These are phyloP conservation scores for Colletotrichum sp. DNA, from an alignment of 2,329 filamentous ascomycete genomes.

Conservation along the genomic window DNA sequence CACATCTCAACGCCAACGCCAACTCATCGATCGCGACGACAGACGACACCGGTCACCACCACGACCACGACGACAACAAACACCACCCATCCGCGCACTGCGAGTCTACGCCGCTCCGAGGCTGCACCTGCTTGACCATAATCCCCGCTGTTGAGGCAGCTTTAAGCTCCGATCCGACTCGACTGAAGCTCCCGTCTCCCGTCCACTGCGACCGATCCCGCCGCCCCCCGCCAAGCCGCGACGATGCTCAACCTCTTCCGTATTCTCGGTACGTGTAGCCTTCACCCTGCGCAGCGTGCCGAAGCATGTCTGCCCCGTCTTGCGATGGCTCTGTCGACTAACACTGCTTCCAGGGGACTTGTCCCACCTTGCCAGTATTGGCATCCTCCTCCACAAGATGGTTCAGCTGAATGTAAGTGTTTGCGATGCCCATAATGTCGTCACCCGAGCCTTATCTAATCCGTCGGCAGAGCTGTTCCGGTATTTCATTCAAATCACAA, in stretches of 20 bases:
- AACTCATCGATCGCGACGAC: not conserved
- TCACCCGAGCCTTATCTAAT: constrained; percentile 17
- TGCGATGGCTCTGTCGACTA: not conserved
- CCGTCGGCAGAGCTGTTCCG: constrained; percentile 81
- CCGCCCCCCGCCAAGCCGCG: constrained; percentile 23
- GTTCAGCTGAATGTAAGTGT: constrained; percentile 77
- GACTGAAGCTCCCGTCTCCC: not conserved
- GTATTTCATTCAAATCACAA: constrained; percentile 99
- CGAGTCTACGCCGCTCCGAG: not conserved
- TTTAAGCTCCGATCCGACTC: constrained; percentile 3
- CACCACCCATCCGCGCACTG: not conserved
- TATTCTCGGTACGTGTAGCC: constrained; percentile 52
- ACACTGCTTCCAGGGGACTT: constrained; percentile 74
- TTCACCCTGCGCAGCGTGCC: not conserved
- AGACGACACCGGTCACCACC: not conserved
- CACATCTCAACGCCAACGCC: not conserved
- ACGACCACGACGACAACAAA: not conserved
- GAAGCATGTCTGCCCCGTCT: not conserved
- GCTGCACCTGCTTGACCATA: not conserved
- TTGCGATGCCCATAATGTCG: constrained; percentile 32
- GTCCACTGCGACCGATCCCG: not conserved
- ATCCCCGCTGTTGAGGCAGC: constrained; percentile 13
- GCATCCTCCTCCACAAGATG: constrained; percentile 98
- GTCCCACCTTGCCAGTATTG: constrained; percentile 91
- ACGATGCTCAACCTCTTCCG: constrained; percentile 65